These are phyloP conservation scores for Aquilaria yunnanensis DNA, from an alignment of 345 rosid genomes.

Conservation along the genomic window DNA sequence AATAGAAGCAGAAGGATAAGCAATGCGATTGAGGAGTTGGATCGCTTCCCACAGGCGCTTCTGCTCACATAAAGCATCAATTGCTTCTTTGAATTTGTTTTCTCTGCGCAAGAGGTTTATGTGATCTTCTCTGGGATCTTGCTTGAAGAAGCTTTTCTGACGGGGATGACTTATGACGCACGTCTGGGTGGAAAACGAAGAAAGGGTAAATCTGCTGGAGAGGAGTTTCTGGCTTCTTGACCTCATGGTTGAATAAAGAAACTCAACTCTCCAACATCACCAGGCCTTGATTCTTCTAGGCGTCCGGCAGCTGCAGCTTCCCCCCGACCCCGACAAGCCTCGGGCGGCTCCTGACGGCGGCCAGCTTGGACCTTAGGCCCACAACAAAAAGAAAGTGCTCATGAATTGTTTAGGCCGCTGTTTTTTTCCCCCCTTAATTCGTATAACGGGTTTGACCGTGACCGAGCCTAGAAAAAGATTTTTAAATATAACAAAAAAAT, in stretches of 20 bases:
- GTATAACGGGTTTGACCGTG: too few relatives aligned
- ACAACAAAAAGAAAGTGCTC: too few relatives aligned
- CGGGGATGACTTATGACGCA: conserved; percentile 8
- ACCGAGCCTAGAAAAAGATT: too few relatives aligned
- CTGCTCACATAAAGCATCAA: conserved; percentile 47
- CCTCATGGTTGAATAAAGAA: conserved; percentile 15
- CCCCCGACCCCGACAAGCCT: too few relatives aligned
- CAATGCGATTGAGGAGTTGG: conserved; percentile 40
- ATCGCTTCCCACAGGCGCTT: conserved; percentile 51
- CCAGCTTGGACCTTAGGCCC: too few relatives aligned
- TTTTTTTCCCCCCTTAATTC: too few relatives aligned
- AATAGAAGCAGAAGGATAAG: conserved; percentile 49
- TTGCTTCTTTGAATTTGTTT: conserved; percentile 51
- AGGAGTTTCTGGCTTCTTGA: conserved; percentile 2
- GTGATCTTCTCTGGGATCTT: conserved; percentile 23
- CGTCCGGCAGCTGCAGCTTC: too few relatives aligned
- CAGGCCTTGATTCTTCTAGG: too few relatives aligned
- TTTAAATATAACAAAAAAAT: too few relatives aligned
- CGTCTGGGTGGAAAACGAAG: conserved; percentile 26
- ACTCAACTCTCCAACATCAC: too few relatives aligned
- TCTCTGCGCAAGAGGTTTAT: conserved; percentile 38
- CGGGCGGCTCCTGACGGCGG: too few relatives aligned
- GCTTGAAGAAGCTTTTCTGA: conserved; percentile 35
- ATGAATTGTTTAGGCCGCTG: too few relatives aligned
- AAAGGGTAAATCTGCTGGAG: conserved; percentile 10